Evolutionary conservation across 345 rosid genomes (phyloP).

Genomic region (Rhodamnia argentea): DNA sequence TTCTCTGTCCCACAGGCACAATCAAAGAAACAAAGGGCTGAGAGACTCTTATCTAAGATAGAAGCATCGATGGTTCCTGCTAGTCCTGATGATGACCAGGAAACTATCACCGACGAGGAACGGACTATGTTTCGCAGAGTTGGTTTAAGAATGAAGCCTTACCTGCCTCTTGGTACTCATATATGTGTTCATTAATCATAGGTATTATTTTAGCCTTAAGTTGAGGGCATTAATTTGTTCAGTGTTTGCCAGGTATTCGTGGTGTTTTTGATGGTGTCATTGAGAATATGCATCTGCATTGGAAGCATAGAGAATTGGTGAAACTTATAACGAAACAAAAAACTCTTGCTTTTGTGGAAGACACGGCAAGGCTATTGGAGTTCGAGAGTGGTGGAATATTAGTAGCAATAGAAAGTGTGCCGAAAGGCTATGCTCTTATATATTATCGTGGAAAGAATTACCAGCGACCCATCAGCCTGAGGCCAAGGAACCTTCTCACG

Average conservation of each 20-base stretch:
- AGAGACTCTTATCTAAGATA: constrained; percentile 69
- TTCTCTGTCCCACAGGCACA: constrained; percentile 45
- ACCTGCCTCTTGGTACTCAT: constrained; percentile 77
- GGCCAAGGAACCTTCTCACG: constrained; percentile 93
- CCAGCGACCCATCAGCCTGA: constrained; percentile 64
- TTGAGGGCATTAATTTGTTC: constrained; percentile 3
- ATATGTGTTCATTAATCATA: background rate
- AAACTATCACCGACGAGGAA: constrained; percentile 92
- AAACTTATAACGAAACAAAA: constrained; percentile 91
- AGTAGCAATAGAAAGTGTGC: constrained; percentile 83
- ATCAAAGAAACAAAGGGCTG: constrained; percentile 85
- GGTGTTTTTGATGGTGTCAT: constrained; percentile 98
- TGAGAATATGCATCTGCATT: constrained; percentile 98
- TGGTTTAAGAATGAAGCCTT: constrained; percentile 92
- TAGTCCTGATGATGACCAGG: constrained; percentile 98
- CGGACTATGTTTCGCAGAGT: constrained; percentile 80
- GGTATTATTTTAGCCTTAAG: background rate
- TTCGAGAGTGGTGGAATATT: constrained; percentile 95
- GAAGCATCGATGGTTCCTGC: constrained; percentile 92
- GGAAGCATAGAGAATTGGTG: constrained; percentile 98
- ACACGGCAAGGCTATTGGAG: constrained; percentile 82
- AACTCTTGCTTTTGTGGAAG: constrained; percentile 86
- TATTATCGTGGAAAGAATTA: constrained; percentile 96
- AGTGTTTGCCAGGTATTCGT: constrained; percentile 63
- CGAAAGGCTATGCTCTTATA: constrained; percentile 89